Evolutionary conservation across 2,329 filamentous ascomycete species (phyloP).

Genomic region (Penicillium sp.): DNA sequence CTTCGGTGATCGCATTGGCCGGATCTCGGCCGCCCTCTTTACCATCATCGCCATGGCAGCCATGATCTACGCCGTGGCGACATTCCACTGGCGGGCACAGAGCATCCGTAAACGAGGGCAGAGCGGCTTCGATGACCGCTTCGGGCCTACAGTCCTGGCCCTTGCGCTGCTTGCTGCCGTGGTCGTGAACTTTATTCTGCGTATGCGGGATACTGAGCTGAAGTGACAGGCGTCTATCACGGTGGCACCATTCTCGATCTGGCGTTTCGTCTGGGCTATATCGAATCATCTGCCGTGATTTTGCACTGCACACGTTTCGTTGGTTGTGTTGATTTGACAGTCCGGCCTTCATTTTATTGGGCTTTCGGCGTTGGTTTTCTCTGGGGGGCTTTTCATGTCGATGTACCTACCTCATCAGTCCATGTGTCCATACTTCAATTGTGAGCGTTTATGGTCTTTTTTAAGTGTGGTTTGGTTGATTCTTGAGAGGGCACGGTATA

Average conservation of each 20-base stretch:
- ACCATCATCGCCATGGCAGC: conserved; percentile 89
- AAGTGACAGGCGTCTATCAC: conserved; percentile 6
- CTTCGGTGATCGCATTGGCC: conserved; percentile 90
- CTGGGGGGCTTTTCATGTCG: background rate
- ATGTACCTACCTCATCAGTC: background rate
- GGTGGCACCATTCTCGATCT: background rate
- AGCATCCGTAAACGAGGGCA: conserved; percentile 87
- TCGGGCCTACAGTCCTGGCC: conserved; percentile 85
- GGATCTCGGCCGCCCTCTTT: conserved; percentile 90
- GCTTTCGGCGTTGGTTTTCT: background rate
- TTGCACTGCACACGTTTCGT: too few relatives aligned
- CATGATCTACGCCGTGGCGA: conserved; percentile 91
- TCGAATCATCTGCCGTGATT: too few relatives aligned
- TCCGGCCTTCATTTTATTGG: background rate
- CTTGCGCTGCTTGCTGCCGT: conserved; percentile 81
- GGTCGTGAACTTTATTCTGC: conserved; percentile 90
- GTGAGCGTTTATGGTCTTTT: background rate
- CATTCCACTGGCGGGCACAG: conserved; percentile 95
- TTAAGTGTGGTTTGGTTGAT: background rate
- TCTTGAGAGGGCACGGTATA: background rate
- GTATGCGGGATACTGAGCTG: conserved; percentile 39
- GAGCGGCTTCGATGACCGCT: conserved; percentile 92
- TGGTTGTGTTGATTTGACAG: too few relatives aligned
- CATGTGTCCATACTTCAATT: background rate
- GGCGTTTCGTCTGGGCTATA: background rate